Conservation (phyloP, 495 filamentous ascomycete genomes). For the Podospora appendiculata region DNA sequence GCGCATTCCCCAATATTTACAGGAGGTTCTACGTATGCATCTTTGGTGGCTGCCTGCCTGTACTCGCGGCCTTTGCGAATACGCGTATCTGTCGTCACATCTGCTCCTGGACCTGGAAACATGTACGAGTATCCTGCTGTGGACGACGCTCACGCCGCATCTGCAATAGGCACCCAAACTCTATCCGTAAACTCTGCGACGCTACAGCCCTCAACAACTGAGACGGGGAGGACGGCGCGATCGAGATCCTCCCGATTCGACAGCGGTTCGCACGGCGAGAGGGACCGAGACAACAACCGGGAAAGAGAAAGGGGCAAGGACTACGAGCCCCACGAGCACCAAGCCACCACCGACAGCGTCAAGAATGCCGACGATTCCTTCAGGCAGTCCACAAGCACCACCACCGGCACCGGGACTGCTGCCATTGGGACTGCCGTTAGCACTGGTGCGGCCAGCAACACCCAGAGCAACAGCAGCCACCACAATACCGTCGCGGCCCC, state of each 20-base stretch:
- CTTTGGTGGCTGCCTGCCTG: background rate
- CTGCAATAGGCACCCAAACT: conserved; percentile 5
- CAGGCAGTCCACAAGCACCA: conserved; percentile 1
- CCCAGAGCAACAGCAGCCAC: background rate
- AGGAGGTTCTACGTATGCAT: too few species aligned
- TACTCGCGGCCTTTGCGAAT: background rate
- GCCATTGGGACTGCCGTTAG: background rate
- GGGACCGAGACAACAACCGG: conserved; percentile 8
- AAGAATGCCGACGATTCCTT: conserved; percentile 14
- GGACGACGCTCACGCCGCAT: conserved; percentile 9
- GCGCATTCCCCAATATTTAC: too few species aligned
- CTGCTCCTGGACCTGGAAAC: background rate
- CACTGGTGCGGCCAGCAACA: background rate
- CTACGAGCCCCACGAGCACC: background rate
- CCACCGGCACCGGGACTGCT: background rate
- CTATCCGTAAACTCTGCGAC: conserved; percentile 4
- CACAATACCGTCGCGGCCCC: background rate
- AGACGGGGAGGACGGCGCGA: background rate
- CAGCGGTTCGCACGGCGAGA: conserved; percentile 1
- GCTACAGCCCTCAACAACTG: conserved; percentile 3
- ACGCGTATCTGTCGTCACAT: background rate
- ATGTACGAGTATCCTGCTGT: background rate
- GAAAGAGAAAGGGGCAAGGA: conserved; percentile 7
- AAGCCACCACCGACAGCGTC: background rate
- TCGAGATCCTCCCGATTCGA: conserved; percentile 10